Percentiles rank a stretch among this genome's conserved stretches.
Evolutionary conservation across 129 eudicot species (phyloP).

Genomic region (Chrysanthemum seticuspe): DNA sequence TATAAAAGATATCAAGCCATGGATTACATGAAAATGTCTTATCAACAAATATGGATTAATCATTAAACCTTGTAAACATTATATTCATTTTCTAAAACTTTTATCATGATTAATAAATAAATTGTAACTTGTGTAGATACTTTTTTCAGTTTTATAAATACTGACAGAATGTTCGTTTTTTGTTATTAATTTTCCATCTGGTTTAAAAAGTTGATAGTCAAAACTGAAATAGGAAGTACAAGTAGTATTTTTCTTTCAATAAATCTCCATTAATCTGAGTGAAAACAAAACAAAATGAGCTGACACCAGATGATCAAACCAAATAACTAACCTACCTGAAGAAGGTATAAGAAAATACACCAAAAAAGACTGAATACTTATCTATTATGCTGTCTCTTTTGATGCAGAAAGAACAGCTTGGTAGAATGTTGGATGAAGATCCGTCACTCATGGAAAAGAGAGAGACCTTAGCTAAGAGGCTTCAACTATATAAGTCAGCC

Average conservation of each 20-base stretch:
- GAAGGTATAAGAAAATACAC: neutral
- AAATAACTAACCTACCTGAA: neutral
- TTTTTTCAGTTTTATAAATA: neutral
- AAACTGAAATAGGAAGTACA: neutral
- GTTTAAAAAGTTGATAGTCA: neutral
- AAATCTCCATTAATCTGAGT: neutral
- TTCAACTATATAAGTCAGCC: constrained; percentile 79
- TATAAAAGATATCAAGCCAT: constrained; percentile 4
- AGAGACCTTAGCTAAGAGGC: constrained; percentile 79
- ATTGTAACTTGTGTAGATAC: neutral
- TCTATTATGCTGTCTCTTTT: constrained; percentile 13
- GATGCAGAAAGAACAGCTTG: constrained; percentile 87
- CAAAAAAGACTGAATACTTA: neutral
- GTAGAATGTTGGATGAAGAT: constrained; percentile 91
- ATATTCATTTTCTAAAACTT: neutral
- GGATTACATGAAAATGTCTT: neutral
- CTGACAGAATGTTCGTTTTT: constrained; percentile 11
- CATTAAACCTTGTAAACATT: neutral
- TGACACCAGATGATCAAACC: neutral
- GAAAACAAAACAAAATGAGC: neutral
- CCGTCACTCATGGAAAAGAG: constrained; percentile 85
- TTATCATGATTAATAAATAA: neutral
- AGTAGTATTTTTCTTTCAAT: neutral
- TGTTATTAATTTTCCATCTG: neutral
- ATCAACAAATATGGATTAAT: neutral